These are phyloP conservation scores for Rhodosporidiobolus odoratus DNA, from an alignment of 768 basidiomycete species.

Conservation along the genomic window DNA sequence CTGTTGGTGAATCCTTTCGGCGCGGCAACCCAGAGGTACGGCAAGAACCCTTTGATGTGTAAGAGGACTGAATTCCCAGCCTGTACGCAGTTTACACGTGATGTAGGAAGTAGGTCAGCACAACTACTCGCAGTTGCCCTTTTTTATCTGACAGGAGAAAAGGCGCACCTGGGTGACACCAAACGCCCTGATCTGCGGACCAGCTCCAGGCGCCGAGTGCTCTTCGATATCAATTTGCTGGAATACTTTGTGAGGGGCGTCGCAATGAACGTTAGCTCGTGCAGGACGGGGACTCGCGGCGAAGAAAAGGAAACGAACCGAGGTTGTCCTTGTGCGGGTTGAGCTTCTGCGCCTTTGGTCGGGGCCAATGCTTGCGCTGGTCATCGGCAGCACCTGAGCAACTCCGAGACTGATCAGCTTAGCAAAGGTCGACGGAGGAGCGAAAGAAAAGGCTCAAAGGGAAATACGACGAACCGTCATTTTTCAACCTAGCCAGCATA, in stretches of 20 bases:
- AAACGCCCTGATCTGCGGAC: constrained; percentile 63
- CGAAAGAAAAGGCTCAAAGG: not conserved
- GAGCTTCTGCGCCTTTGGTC: constrained; percentile 22
- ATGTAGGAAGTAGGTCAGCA: no score
- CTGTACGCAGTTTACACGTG: no score
- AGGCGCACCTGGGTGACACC: constrained; percentile 75
- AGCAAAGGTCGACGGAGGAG: not conserved
- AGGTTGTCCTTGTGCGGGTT: constrained; percentile 28
- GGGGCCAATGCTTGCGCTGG: constrained; percentile 21
- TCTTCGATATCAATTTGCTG: constrained; percentile 94
- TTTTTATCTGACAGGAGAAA: no score
- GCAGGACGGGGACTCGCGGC: not conserved
- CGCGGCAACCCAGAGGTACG: constrained; percentile 86
- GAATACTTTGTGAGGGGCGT: constrained; percentile 54
- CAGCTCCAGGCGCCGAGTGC: constrained; percentile 53
- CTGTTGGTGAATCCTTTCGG: constrained; percentile 72
- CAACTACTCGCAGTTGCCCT: no score
- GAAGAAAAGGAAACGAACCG: constrained; percentile 10
- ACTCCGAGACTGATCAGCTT: no score
- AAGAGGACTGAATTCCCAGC: constrained; percentile 83
- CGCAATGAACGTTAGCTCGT: not conserved
- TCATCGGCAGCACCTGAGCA: constrained; percentile 30
- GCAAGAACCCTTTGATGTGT: constrained; percentile 72
- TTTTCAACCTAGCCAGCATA: constrained; percentile 32
- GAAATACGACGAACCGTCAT: constrained; percentile 10